Percentiles rank a stretch among this genome's conserved stretches.
phyloP scores from a whole-genome alignment of 78 protist species.

The Monocercomonoides exilis region DNA sequence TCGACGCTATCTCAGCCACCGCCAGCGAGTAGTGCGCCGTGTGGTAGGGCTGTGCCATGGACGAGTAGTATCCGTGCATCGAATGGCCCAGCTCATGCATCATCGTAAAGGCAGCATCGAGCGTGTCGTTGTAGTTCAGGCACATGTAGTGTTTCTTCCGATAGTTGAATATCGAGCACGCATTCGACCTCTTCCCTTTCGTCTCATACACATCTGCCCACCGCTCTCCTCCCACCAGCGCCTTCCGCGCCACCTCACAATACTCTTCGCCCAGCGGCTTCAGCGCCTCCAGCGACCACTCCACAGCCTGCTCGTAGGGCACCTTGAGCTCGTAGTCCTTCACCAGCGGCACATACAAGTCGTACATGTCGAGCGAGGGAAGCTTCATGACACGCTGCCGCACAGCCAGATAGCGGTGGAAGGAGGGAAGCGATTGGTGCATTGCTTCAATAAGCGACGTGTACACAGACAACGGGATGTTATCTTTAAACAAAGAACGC shows the following conservation, averaged over 20 bases:
- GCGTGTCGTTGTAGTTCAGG: neutral
- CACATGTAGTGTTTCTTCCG: neutral
- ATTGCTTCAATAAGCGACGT: constrained; percentile 2
- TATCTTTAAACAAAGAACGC: neutral
- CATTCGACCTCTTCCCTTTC: neutral
- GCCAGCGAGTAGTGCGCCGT: neutral
- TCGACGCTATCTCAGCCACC: constrained; percentile 8
- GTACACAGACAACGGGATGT: constrained; percentile 1
- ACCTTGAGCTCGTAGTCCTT: neutral
- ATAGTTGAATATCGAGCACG: neutral
- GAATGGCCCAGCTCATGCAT: constrained; percentile 17
- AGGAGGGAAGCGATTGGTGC: neutral
- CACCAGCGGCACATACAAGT: constrained; percentile 12
- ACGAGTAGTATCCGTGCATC: neutral
- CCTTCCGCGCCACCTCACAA: neutral
- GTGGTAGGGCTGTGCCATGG: constrained; percentile 6
- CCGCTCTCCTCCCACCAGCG: neutral
- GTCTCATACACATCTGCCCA: constrained; percentile 1
- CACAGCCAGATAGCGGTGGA: neutral
- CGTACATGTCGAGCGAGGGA: neutral
- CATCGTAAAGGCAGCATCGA: constrained; percentile 9
- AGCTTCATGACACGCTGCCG: constrained; percentile 16
- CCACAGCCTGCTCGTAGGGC: constrained; percentile 1
- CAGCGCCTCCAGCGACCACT: neutral
- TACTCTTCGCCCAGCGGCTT: constrained; percentile 11